Evolutionary conservation across 805 yeast species (phyloP).

Genomic region (Hanseniaspora osmophila): DNA sequence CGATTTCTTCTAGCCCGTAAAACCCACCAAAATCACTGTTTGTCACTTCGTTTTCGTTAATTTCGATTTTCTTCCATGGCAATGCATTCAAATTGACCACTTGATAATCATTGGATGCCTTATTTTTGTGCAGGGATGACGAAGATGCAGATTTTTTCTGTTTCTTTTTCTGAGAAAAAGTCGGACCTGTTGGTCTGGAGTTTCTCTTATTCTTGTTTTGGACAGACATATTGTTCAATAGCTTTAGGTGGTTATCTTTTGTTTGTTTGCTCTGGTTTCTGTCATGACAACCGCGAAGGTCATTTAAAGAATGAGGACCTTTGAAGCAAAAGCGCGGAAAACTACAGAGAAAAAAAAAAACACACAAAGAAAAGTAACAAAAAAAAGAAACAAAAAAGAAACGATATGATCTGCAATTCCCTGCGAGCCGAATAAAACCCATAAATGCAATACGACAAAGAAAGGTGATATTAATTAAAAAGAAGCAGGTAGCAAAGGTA

Average conservation of each 20-base stretch:
- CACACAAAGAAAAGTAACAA: background rate
- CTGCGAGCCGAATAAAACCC: background rate
- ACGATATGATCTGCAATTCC: background rate
- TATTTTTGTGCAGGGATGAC: background rate
- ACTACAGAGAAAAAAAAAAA: background rate
- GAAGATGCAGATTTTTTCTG: background rate
- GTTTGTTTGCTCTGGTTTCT: background rate
- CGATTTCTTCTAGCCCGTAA: conserved; percentile 85
- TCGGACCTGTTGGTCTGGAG: background rate
- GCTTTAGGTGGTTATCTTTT: background rate
- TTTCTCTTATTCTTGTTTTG: background rate
- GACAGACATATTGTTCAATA: background rate
- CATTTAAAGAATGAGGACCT: background rate
- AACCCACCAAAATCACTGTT: conserved; percentile 81
- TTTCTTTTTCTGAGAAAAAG: background rate
- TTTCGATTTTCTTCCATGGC: conserved; percentile 68
- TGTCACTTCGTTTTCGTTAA: conserved; percentile 45
- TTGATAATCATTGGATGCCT: conserved; percentile 1
- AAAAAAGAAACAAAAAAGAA: background rate
- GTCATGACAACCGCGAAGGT: background rate
- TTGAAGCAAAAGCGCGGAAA: background rate
- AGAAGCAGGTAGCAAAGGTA: background rate
- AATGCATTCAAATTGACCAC: conserved; percentile 21
- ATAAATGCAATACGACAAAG: background rate
- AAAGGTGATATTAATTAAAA: no score